Conservation (phyloP, 768 basidiomycete genomes). For the Tricholoma sp. region DNA sequence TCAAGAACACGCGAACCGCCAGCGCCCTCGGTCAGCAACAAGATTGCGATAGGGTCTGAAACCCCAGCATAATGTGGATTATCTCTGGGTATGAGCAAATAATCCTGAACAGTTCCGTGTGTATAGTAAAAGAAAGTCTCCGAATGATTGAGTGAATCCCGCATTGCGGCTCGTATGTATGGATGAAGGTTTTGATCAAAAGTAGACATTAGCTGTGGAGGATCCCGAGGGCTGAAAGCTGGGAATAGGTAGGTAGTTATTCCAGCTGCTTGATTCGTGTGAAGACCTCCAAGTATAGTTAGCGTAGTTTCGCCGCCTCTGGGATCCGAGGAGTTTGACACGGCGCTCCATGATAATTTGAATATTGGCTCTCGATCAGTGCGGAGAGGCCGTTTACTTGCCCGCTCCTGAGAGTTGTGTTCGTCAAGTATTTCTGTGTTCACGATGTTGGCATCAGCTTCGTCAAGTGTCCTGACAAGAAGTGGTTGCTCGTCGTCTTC, state of each 20-base stretch:
- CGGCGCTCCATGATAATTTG: constrained; percentile 82
- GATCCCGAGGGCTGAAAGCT: constrained; percentile 53
- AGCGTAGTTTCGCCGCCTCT: constrained; percentile 70
- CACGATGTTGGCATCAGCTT: constrained; percentile 49
- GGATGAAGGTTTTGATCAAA: constrained; percentile 26
- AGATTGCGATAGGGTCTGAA: constrained; percentile 64
- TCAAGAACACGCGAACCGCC: constrained; percentile 47
- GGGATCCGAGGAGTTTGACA: constrained; percentile 58
- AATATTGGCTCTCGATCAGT: constrained; percentile 68
- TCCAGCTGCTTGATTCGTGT: constrained; percentile 48
- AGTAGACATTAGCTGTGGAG: constrained; percentile 39
- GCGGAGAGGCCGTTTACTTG: constrained; percentile 10
- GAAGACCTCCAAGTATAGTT: constrained; percentile 72
- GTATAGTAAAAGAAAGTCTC: constrained; percentile 56
- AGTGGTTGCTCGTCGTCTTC: constrained; percentile 76
- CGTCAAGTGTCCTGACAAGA: constrained; percentile 63
- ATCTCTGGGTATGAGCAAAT: constrained; percentile 63
- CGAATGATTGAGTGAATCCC: constrained; percentile 46
- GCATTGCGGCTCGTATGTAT: constrained; percentile 57
- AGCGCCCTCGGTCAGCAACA: constrained; percentile 53
- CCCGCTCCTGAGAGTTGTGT: constrained; percentile 21
- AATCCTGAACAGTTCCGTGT: constrained; percentile 65
- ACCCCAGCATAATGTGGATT: constrained; percentile 65
- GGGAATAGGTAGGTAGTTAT: constrained; percentile 69
- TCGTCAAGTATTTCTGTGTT: constrained; percentile 43